Percentiles rank a stretch among this genome's conserved stretches.
Evolutionary conservation across 2,329 filamentous ascomycete species (phyloP).

Genomic region (Claviceps africana): DNA sequence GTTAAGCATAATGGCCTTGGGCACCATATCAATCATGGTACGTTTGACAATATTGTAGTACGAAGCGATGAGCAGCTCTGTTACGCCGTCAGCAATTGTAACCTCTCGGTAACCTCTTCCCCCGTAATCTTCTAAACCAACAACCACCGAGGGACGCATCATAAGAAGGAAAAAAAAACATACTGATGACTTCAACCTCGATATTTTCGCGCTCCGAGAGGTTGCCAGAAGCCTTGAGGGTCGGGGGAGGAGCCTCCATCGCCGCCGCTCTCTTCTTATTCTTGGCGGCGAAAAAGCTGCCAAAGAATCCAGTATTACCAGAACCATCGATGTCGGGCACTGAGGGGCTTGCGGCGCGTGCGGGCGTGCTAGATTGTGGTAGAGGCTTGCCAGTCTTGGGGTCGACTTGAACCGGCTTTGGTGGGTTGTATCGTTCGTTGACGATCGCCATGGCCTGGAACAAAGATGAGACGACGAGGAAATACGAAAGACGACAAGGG

Average conservation of each 20-base stretch:
- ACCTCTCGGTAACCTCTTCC: neutral
- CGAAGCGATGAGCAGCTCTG: conserved; percentile 85
- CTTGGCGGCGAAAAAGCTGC: conserved; percentile 96
- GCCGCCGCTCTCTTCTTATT: conserved; percentile 99
- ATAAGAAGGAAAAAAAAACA: conserved; percentile 21
- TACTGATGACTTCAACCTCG: conserved; percentile 97
- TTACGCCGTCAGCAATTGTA: neutral
- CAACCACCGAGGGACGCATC: neutral
- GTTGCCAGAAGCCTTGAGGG: conserved; percentile 84
- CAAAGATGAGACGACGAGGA: neutral
- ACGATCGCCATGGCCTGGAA: conserved; percentile 84
- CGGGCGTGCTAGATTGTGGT: conserved; percentile 49
- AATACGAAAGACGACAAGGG: neutral
- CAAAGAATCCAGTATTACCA: conserved; percentile 75
- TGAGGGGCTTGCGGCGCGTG: conserved; percentile 62
- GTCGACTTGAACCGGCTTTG: conserved; percentile 86
- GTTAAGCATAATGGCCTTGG: conserved; percentile 96
- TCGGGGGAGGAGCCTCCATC: conserved; percentile 90
- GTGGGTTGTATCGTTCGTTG: conserved; percentile 72
- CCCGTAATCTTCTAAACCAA: neutral
- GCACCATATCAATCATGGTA: conserved; percentile 99
- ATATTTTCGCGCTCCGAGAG: conserved; percentile 88
- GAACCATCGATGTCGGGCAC: conserved; percentile 36
- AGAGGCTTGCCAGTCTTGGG: conserved; percentile 97
- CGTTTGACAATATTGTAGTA: conserved; percentile 98